These are phyloP conservation scores for Aureobasidium lini DNA, from an alignment of 2,329 filamentous ascomycete species.

Conservation along the genomic window DNA sequence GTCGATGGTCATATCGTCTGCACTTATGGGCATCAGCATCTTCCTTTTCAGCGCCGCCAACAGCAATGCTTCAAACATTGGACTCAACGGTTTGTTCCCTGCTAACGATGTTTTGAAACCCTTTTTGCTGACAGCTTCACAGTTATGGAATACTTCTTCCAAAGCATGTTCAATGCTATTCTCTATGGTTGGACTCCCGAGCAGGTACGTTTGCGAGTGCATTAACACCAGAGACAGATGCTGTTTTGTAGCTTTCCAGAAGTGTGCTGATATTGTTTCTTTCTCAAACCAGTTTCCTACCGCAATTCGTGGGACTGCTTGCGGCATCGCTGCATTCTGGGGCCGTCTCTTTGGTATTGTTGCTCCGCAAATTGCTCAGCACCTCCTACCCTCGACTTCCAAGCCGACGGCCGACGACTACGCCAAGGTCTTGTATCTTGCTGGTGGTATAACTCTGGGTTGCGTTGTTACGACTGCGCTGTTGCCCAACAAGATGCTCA, in stretches of 20 bases:
- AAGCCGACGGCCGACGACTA: slow-evolving; percentile 25
- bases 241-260: too few relatives aligned
- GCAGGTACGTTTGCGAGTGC: slow-evolving; percentile 19
- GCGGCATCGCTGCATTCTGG: slow-evolving; percentile 53
- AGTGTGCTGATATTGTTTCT: too few relatives aligned
- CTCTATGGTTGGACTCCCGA: slow-evolving; percentile 48
- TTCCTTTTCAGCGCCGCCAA: slow-evolving; percentile 41
- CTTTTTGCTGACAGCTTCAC: not conserved
- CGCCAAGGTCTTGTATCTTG: slow-evolving; percentile 49
- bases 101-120: not conserved
- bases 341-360: slow-evolving; percentile 52
- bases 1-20: slow-evolving; percentile 38
- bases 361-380: slow-evolving; percentile 48
- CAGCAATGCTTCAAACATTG: slow-evolving; percentile 39
- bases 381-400: slow-evolving; percentile 24
- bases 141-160: slow-evolving; percentile 45
- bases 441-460: slow-evolving; percentile 47
- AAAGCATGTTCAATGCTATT: slow-evolving; percentile 46
- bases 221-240: too few relatives aligned
- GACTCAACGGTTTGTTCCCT: slow-evolving; percentile 33
- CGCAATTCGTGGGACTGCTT: slow-evolving; percentile 44
- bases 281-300: slow-evolving; percentile 34
- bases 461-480: slow-evolving; percentile 46
- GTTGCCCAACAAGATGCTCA: slow-evolving; percentile 36
- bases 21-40: slow-evolving; percentile 38